These are phyloP conservation scores for Mucor plumbeus DNA, from an alignment of 371 early-diverging fungal species.

Conservation along the genomic window DNA sequence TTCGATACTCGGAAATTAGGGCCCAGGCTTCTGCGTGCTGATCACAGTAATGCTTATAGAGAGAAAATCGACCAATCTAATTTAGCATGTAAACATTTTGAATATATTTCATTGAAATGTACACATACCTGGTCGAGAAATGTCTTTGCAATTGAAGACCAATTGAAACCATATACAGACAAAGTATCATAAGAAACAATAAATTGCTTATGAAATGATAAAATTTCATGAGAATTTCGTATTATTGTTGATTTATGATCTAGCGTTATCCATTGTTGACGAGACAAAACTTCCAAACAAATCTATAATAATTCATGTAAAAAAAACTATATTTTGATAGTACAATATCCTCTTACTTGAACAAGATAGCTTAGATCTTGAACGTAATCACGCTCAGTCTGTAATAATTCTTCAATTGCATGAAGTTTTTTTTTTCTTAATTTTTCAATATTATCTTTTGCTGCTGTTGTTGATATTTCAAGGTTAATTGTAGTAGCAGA, in stretches of 20 bases:
- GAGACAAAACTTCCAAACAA: conserved; percentile 35
- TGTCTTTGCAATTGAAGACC: conserved; percentile 35
- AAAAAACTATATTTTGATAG: too few relatives aligned
- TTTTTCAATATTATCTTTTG: conserved; percentile 11
- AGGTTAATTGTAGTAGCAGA: conserved; percentile 24
- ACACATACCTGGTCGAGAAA: conserved; percentile 48
- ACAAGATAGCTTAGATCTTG: conserved; percentile 42
- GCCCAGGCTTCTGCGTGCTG: conserved; percentile 44
- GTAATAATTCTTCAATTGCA: conserved; percentile 49
- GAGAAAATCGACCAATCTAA: conserved; percentile 39
- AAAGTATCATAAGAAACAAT: conserved; percentile 11
- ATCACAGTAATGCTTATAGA: conserved; percentile 51
- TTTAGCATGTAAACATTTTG: too few relatives aligned
- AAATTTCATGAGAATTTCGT: conserved; percentile 44
- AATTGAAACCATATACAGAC: not conserved
- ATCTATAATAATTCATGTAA: conserved; percentile 17
- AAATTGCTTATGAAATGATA: conserved; percentile 42
- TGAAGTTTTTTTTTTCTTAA: conserved; percentile 32
- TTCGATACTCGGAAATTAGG: conserved; percentile 43
- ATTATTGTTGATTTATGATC: conserved; percentile 39
- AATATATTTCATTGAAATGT: too few relatives aligned
- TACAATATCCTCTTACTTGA: conserved; percentile 31
- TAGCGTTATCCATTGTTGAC: conserved; percentile 43
- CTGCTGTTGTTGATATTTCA: not conserved
- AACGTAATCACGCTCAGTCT: conserved; percentile 55